A percentile compares a stretch with the other conserved stretches of the same genome.
Conservation (phyloP, 352 stramenopile genomes). For the Phytophthora cajani region DNA sequence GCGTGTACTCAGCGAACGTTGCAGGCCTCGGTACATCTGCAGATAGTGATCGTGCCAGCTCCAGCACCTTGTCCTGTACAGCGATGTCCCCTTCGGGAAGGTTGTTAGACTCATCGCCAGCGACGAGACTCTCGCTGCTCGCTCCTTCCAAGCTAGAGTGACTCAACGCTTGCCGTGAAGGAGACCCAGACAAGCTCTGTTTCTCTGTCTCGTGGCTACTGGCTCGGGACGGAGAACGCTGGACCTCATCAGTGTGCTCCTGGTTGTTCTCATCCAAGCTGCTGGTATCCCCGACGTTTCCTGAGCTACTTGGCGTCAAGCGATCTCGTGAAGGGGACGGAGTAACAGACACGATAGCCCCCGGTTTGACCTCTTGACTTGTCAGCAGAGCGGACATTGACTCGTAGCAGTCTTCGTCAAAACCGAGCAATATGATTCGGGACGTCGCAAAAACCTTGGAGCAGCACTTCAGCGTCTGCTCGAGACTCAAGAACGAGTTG, state of each 20-base stretch:
- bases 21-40: constrained; percentile 12
- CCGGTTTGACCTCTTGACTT: constrained; percentile 9
- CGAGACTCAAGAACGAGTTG: constrained; percentile 55
- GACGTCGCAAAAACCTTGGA: constrained; percentile 40
- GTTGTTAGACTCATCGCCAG: constrained; percentile 4
- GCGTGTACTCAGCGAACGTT: constrained; percentile 40
- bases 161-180: constrained; percentile 18
- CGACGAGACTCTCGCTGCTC: neutral
- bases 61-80: constrained; percentile 9
- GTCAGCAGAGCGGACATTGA: constrained; percentile 32
- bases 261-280: constrained; percentile 6
- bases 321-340: constrained; percentile 9
- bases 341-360: constrained; percentile 4
- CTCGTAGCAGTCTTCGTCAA: constrained; percentile 82
- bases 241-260: neutral
- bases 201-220: constrained; percentile 7
- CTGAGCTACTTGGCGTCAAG: constrained; percentile 18
- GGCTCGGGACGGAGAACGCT: constrained; percentile 9
- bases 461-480: constrained; percentile 50
- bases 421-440: constrained; percentile 63
- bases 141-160: neutral
- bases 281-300: constrained; percentile 16
- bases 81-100: constrained; percentile 1
- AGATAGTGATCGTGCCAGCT: constrained; percentile 16
- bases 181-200: constrained; percentile 9